Evolutionary conservation across 192 early-diverging fungal genomes (phyloP).

Genomic region (Pilaira anomala): DNA sequence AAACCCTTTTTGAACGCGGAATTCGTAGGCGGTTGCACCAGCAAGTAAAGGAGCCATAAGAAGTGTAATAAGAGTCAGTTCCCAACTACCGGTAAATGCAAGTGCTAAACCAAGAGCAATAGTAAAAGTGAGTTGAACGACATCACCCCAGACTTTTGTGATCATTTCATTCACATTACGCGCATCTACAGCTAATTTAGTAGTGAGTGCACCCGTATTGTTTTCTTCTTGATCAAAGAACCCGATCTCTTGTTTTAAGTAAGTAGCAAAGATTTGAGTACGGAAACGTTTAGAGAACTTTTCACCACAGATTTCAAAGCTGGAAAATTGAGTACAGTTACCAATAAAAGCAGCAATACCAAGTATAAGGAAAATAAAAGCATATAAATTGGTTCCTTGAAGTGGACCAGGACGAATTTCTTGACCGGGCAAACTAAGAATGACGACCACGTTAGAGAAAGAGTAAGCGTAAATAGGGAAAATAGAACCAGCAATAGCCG

Average conservation of each 20-base stretch:
- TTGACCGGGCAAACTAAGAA: constrained; percentile 32
- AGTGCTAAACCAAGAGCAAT: constrained; percentile 35
- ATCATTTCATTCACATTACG: constrained; percentile 47
- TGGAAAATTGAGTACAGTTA: constrained; percentile 51
- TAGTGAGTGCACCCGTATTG: constrained; percentile 73
- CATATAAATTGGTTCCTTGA: constrained; percentile 37
- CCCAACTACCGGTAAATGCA: constrained; percentile 75
- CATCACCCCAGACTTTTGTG: constrained; percentile 45
- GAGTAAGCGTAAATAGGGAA: constrained; percentile 72
- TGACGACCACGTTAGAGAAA: constrained; percentile 43
- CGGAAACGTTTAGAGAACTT: constrained; percentile 63
- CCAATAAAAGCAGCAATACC: constrained; percentile 56
- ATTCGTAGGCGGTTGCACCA: constrained; percentile 49
- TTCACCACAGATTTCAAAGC: constrained; percentile 65
- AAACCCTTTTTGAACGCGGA: constrained; percentile 51
- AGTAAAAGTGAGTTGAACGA: constrained; percentile 25
- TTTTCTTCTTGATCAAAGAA: constrained; percentile 80
- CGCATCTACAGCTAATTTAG: constrained; percentile 77
- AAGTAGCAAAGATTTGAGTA: constrained; percentile 57
- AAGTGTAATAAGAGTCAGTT: constrained; percentile 77
- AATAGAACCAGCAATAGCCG: constrained; percentile 63
- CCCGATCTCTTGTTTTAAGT: constrained; percentile 79
- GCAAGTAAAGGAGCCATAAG: constrained; percentile 55
- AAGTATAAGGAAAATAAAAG: constrained; percentile 32
- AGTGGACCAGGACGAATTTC: constrained; percentile 27